A percentile compares a stretch with the other conserved stretches of the same genome.
Conservation (phyloP, 2,329 filamentous ascomycete genomes). For the Bimuria novae-zelandiae region DNA sequence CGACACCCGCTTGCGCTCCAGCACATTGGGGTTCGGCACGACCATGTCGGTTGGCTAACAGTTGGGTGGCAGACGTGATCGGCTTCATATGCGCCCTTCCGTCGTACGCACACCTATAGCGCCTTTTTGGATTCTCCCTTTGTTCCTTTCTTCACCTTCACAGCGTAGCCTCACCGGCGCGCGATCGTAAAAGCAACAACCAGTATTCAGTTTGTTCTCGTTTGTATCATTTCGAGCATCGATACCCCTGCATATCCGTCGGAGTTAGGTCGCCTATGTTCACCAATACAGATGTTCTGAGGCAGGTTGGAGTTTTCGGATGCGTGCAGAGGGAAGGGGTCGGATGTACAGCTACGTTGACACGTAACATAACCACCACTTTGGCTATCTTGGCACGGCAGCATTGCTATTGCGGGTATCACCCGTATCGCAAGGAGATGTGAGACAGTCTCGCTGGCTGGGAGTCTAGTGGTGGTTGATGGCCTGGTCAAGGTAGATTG, state of each 20-base stretch:
- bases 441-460: constrained; percentile 1
- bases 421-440: not conserved
- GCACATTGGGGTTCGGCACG: not conserved
- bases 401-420: not conserved
- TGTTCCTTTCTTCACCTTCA: not conserved
- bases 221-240: constrained; percentile 17
- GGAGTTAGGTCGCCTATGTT: constrained; percentile 14
- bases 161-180: not conserved
- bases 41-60: not conserved
- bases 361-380: not conserved
- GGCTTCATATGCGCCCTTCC: not conserved
- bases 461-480: not conserved
- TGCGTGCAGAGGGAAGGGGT: not conserved
- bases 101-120: not conserved
- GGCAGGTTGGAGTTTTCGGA: not conserved
- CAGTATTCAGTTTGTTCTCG: not conserved
- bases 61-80: not conserved
- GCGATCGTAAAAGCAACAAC: not conserved
- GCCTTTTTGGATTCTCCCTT: not conserved
- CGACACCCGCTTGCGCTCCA: not conserved
- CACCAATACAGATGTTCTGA: not conserved
- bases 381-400: not conserved
- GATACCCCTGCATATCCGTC: constrained; percentile 23
- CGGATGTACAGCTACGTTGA: not conserved
- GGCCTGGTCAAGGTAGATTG: not conserved